Evolutionary conservation across 441 rosid genomes (phyloP).

Genomic region (Mallotus repandus): DNA sequence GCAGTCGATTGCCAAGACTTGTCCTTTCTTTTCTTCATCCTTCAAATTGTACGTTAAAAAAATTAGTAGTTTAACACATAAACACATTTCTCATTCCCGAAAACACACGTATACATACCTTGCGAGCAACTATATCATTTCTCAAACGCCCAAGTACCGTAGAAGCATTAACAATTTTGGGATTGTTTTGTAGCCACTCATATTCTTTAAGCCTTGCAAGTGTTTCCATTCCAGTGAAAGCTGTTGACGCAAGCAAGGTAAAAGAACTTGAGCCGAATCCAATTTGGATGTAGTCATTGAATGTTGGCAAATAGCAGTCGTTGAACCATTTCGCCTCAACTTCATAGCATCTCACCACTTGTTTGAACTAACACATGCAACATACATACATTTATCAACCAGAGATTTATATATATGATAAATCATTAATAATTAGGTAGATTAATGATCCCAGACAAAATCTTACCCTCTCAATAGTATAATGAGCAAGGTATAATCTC

Average conservation of each 20-base stretch:
- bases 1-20: conserved; percentile 21
- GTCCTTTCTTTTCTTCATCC: conserved; percentile 29
- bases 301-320: conserved; percentile 5
- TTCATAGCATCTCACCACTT: not conserved
- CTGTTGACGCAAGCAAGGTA: not conserved
- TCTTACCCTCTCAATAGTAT: too few relatives aligned
- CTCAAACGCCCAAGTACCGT: conserved; percentile 10
- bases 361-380: conserved; percentile 17
- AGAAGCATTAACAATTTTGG: conserved; percentile 17
- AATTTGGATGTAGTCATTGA: conserved; percentile 11
- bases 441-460: too few relatives aligned
- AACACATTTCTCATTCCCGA: too few relatives aligned
- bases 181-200: conserved; percentile 24
- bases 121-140: conserved; percentile 22
- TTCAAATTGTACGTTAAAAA: too few relatives aligned
- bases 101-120: too few relatives aligned
- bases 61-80: too few relatives aligned
- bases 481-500: too few relatives aligned
- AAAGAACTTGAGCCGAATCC: not conserved
- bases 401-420: too few relatives aligned
- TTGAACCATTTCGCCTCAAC: conserved; percentile 18
- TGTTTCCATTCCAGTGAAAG: conserved; percentile 11
- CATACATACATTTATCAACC: too few relatives aligned
- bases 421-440: too few relatives aligned
- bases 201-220: not conserved